Evolutionary conservation across 148 eudicot species (phyloP), one percentile per base, ranked within the genome.

Genomic region (Rhododendron simsii): DNA sequence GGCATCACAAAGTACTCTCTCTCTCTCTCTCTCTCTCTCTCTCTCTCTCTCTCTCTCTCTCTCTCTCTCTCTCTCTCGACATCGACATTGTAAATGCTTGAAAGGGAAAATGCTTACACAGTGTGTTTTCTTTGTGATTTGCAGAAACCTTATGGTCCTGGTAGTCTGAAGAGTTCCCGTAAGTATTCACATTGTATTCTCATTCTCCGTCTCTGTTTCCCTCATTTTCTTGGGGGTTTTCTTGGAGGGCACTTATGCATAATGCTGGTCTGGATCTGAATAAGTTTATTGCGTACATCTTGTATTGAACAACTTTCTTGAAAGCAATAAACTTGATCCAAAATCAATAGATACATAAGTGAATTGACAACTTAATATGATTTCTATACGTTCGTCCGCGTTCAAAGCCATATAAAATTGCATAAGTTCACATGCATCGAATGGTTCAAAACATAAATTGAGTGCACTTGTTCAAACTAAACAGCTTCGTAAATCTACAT

Each of bases 151-250:
- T 74, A 87, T 86, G 93, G 93, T 33, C 89, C 91, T 77, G 90
- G 91, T 7, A 91, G 93, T 50, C 85, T 91, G 47, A 88, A 86
- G 84, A 86, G 90, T 80, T 88, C 5, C 73, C 91, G 93, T 91
- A 79, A 91, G 93, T 87, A 14, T 78, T 77, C 6, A 57, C 50
- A 0, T 45, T 18, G 37, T 63, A 13, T 33, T 86, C 7, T 21
- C 82, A 21, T 15, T 50, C 3, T 21, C 9, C 33, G 2, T 35
- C 6, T 23, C 4, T 0, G 10, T 23, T 71, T 71, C 41, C 41
- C 33, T 71, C 77, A 73, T 33, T 1, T 20, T 20, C 65, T 55
- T 55, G 20, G 5, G 21, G 57, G 57, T 51, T 55, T 16, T 15
- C 21, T 20, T 59, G n/a, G 23, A 59, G n/a, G 9, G 65, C 65